Base-by-base conservation (phyloP, 306 rosid genomes). In the Rosa persica region DNA sequence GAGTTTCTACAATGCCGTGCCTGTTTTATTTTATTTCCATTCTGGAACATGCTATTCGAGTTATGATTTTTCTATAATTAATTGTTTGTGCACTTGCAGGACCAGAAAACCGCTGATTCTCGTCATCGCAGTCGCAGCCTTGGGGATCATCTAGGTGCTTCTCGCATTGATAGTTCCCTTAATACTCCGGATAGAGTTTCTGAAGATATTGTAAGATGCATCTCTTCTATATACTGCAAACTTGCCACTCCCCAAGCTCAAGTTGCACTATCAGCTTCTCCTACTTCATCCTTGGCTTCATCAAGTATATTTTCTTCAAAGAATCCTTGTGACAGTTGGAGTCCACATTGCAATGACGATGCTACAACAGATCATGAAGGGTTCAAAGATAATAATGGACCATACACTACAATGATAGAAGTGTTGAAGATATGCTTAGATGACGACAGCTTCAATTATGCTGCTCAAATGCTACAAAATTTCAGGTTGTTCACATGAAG, bases 161-260 rank as follows among this genome's bases (percentile, higher is more conserved):
- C 84, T 67, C 5, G 49, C 67, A 49, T 60, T 38, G 77, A 66
- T 44, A 52, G 60, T 46, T 34, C 54, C 77, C 70, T 76, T 23
- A 65, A 51, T 49, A 38, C 83, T 54, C 87, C 82, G 0, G 85
- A 85, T 78, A 78, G 82, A 78, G 83, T 85, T 46, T 85, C 88
- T 13, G 81, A 85, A 65, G 85, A 81, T 57, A 73, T 85, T 27
- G 74, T 81, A 17, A 78, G 78, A 78, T 81, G 88, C 85, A 78
- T 85, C 76, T 70, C 83, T 85, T 81, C 88, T 60, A 78, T 81
- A 44, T 85, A 81, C 49, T 85, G 85, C 88, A 81, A 81, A 74
- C 81, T 85, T 8, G 79, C 75, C 6, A 55, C 71, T 66, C 78
- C 77, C 40, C 84, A 77, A 49, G 46, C 52, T 49, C 76, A 55